Evolutionary conservation across 805 yeast species (phyloP).

Genomic region (Limtongia smithiae): DNA sequence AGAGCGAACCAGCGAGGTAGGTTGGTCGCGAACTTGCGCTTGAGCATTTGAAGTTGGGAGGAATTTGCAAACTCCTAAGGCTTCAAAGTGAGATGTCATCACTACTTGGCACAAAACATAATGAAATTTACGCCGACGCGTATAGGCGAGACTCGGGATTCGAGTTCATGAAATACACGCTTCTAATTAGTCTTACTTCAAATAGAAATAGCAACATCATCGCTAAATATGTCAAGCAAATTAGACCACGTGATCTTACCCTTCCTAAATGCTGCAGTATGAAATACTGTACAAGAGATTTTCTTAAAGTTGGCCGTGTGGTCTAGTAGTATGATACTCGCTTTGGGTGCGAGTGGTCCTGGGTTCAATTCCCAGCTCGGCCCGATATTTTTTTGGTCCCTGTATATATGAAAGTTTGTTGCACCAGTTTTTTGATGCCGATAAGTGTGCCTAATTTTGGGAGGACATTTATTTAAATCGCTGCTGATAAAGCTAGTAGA

Average conservation of each 20-base stretch:
- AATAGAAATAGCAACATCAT: not conserved
- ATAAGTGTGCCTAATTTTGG: no score
- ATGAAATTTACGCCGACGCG: no score
- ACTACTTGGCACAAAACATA: no score
- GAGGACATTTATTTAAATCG: no score
- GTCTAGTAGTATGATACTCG: conserved; percentile 36
- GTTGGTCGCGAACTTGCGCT: no score
- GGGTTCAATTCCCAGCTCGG: conserved; percentile 39
- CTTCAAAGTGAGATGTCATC: no score
- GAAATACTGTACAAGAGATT: not conserved
- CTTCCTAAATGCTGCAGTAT: not conserved
- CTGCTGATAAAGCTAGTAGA: no score
- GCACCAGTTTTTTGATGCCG: no score
- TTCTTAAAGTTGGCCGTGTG: conserved; percentile 31
- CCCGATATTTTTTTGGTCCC: conserved; percentile 27
- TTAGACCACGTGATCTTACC: not conserved
- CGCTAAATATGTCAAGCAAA: not conserved
- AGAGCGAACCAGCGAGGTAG: no score
- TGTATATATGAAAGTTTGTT: not conserved
- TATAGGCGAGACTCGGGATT: no score
- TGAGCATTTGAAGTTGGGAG: no score
- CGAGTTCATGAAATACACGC: not conserved
- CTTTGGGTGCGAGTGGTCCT: conserved; percentile 38
- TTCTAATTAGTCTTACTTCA: conserved; percentile 1
- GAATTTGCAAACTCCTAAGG: no score